Base-by-base conservation (phyloP, 371 early-diverging fungal species). In the Sporodiniella umbellata region DNA sequence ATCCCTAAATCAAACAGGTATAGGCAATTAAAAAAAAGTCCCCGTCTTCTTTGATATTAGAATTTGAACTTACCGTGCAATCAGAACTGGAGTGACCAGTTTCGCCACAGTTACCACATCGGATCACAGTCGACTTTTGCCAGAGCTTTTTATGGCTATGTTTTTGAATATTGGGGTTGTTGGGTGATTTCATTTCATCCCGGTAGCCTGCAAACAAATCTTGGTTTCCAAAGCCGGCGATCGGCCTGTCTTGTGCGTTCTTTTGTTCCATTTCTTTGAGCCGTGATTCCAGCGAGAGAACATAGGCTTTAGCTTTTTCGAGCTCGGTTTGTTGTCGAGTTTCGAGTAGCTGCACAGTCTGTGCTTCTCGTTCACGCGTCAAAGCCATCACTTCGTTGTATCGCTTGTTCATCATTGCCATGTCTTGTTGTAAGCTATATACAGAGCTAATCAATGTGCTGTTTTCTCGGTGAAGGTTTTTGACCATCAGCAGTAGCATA, bases 81-180 rank as follows among this genome's bases (percentile, higher is more conserved):
- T 70, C 77, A 12, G 67, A 45, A 43, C 78, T 79, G 8, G 66
- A 43, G 53, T 81, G 81, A 0, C 81, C 81, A 17, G 66, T 28
- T 37, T 73, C 68, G 4, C 76, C 79, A 47, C 81, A 81, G 33
- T 81, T 81, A 33, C 79, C 75, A 37, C 79, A 81, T 3, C 66
- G 58, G 8, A 65, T 44, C 1, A 57, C 49, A 18, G 51, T 6
- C 30, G 45, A 45, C 51, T 57, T 62, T 42, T 38, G 35, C 58
- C 62, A 57, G 12, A 51, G 18, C 26, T 62, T 57, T 24, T 38
- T 53, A 31, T 52, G 33, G 31, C 39, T 33, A 24, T 24, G 33
- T 30, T 47, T 45, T 4, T 23, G 31, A 5, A 37, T 4, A 18
- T 48, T 33, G n/a, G n/a, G n/a, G 18, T 42, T 40, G 4, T 45